Percentiles rank a stretch among this genome's conserved stretches.
Evolutionary conservation across 257 asterid species (phyloP).

Genomic region (Nyctanthes arbortristis): DNA sequence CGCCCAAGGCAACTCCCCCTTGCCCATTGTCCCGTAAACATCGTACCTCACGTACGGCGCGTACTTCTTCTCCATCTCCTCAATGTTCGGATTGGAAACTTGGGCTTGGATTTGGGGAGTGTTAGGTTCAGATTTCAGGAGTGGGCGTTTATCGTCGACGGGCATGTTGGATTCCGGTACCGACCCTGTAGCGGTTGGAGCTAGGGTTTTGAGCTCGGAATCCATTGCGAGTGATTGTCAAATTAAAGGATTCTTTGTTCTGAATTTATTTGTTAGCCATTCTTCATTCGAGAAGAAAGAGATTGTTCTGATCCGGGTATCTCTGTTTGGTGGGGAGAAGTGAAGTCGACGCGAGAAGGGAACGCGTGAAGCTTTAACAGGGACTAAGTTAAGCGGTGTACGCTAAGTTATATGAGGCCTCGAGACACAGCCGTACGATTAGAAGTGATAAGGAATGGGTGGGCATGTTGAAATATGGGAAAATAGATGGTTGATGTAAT

Average conservation of each 20-base stretch:
- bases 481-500: neutral
- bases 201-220: slow-evolving; percentile 59
- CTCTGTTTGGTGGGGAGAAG: slow-evolving; percentile 14
- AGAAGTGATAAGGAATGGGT: neutral
- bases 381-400: neutral
- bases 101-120: slow-evolving; percentile 19
- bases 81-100: slow-evolving; percentile 35
- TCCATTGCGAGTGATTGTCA: slow-evolving; percentile 39
- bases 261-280: slow-evolving; percentile 31
- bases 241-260: neutral
- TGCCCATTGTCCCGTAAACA: slow-evolving; percentile 79
- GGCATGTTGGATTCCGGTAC: slow-evolving; percentile 32
- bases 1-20: slow-evolving; percentile 57
- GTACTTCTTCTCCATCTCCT: slow-evolving; percentile 71
- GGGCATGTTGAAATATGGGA: neutral
- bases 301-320: slow-evolving; percentile 1
- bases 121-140: slow-evolving; percentile 53
- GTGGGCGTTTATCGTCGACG: slow-evolving; percentile 58
- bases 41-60: slow-evolving; percentile 76
- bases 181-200: slow-evolving; percentile 33
- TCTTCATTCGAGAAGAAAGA: slow-evolving; percentile 18
- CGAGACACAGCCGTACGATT: neutral
- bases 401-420: slow-evolving; percentile 5
- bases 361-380: neutral
- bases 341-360: slow-evolving; percentile 30